A percentile compares a stretch with the other conserved stretches of the same genome.
Conservation (phyloP, 805 yeast species). For the Tetrapisispora namnaoensis region DNA sequence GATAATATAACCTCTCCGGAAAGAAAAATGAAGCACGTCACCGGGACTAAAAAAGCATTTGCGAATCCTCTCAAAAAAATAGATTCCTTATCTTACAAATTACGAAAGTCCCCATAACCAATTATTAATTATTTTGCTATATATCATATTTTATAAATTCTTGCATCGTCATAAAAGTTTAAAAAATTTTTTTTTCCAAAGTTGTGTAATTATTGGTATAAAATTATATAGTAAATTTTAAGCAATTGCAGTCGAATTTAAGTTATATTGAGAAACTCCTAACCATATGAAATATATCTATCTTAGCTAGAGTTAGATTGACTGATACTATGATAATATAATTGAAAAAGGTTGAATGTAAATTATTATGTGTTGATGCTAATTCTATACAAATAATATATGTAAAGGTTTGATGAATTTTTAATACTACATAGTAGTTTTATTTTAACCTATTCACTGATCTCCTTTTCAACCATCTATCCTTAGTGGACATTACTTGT, state of each 20-base stretch:
- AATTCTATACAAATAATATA: not conserved
- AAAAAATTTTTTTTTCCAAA: too few species aligned
- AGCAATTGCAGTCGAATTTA: too few species aligned
- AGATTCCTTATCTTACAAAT: not conserved
- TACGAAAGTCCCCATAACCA: not conserved
- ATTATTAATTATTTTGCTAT: not conserved
- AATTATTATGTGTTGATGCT: not conserved
- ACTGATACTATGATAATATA: too few species aligned
- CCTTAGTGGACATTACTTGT: conserved; percentile 20
- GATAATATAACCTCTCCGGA: not conserved
- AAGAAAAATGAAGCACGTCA: not conserved
- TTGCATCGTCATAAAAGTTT: conserved; percentile 1
- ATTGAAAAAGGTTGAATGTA: too few species aligned
- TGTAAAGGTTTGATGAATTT: not conserved
- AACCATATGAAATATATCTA: not conserved
- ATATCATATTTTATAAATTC: not conserved
- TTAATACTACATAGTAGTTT: not conserved
- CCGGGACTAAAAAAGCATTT: not conserved
- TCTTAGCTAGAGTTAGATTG: too few species aligned
- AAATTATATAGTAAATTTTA: too few species aligned
- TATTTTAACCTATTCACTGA: conserved; percentile 20
- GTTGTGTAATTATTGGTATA: too few species aligned
- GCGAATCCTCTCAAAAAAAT: conserved; percentile 1
- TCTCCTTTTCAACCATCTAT: conserved; percentile 29
- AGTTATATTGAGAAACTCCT: too few species aligned